A percentile compares a stretch with the other conserved stretches of the same genome.
Conservation (phyloP, 179 eudicot species). For the Vitellaria paradoxa region DNA sequence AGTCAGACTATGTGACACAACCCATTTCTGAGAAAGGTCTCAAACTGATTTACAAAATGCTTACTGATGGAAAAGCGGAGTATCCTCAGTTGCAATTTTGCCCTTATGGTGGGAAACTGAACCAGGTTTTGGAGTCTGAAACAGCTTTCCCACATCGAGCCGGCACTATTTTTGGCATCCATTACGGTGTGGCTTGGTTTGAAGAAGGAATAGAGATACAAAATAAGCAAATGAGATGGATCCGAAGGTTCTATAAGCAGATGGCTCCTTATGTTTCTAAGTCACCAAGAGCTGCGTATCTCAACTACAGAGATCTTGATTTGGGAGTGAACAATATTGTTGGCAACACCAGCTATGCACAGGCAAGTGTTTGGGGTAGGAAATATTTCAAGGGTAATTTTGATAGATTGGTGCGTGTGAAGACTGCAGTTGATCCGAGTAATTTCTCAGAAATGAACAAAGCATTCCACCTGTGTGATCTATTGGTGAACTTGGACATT, state of each 20-base stretch:
- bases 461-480: no score
- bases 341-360: not conserved
- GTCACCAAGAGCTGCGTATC: not conserved
- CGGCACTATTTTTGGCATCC: not conserved
- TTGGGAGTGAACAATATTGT: not conserved
- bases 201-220: not conserved
- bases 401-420: not conserved
- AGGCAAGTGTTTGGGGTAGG: not conserved
- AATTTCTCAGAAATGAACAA: not conserved
- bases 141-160: constrained; percentile 4
- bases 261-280: not conserved
- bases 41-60: not conserved
- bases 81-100: not conserved
- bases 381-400: no score
- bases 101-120: constrained; percentile 9
- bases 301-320: no score
- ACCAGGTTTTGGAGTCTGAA: not conserved
- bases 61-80: no score
- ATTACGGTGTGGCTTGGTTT: not conserved
- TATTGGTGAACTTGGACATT: no score
- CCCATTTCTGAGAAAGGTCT: constrained; percentile 2
- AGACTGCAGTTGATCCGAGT: not conserved
- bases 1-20: constrained; percentile 10
- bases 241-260: not conserved
- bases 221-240: no score